Evolutionary conservation across 2,329 filamentous ascomycete genomes (phyloP).

Genomic region (Gremmenia infestans): DNA sequence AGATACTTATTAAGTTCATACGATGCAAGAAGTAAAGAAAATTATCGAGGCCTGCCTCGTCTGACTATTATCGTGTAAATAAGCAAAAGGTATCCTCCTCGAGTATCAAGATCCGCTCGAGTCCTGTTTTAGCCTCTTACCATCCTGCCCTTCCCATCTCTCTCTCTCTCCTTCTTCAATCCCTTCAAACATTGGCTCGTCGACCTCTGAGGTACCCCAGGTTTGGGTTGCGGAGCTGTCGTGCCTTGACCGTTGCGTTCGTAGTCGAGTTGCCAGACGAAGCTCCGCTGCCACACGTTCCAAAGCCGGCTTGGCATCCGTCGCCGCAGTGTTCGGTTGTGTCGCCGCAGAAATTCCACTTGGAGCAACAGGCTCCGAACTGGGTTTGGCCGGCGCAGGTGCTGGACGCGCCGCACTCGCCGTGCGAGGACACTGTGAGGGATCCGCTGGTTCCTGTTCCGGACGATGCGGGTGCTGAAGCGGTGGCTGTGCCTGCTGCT

Average conservation of each 20-base stretch:
- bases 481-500: background rate
- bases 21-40: too few species aligned
- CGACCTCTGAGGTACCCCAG: too few species aligned
- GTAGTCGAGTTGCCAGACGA: background rate
- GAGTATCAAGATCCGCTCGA: background rate
- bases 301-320: conserved; percentile 3
- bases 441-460: background rate
- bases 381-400: background rate
- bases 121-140: conserved; percentile 1
- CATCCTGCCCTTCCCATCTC: too few species aligned
- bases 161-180: too few species aligned
- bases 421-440: background rate
- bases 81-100: conserved; percentile 2
- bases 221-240: too few species aligned
- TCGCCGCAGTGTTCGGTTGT: conserved; percentile 2
- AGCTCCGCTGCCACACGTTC: background rate
- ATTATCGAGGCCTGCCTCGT: too few species aligned
- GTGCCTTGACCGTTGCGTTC: too few species aligned
- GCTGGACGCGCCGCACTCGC: background rate
- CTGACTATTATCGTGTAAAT: background rate
- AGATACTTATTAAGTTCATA: too few species aligned
- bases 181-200: too few species aligned
- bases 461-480: background rate
- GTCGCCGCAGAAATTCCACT: conserved; percentile 2
- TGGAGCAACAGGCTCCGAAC: conserved; percentile 6